Percentiles rank a stretch among this genome's conserved stretches.
Evolutionary conservation across 148 eudicot species (phyloP).

Genomic region (Fagopyrum tataricum): DNA sequence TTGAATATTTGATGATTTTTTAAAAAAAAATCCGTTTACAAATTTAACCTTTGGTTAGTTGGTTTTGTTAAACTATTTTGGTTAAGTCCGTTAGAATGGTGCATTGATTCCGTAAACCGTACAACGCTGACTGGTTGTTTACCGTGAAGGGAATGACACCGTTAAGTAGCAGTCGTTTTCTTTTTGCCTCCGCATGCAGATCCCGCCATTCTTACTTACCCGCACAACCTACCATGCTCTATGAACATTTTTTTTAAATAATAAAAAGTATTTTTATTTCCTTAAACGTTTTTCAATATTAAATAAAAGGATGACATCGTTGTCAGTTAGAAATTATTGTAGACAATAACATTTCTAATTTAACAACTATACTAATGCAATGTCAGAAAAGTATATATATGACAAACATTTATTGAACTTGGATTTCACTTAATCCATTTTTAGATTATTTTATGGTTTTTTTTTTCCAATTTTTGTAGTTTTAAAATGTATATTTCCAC

Average conservation of each 20-base stretch:
- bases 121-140: background rate
- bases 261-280: background rate
- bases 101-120: too few species aligned
- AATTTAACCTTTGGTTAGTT: background rate
- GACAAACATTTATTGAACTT: background rate
- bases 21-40: too few species aligned
- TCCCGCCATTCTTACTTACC: background rate
- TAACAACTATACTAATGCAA: background rate
- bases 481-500: too few species aligned
- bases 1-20: too few species aligned
- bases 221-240: slow-evolving; percentile 1
- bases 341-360: background rate
- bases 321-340: background rate
- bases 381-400: background rate
- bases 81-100: too few species aligned
- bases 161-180: slow-evolving; percentile 10
- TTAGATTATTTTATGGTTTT: too few species aligned
- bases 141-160: background rate
- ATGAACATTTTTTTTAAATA: background rate
- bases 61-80: background rate
- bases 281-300: background rate
- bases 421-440: background rate
- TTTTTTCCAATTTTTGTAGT: too few species aligned
- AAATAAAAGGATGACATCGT: background rate
- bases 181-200: background rate